phyloP scores from a whole-genome alignment of 2,329 filamentous ascomycete genomes.

The Leptographium wingfieldii region DNA sequence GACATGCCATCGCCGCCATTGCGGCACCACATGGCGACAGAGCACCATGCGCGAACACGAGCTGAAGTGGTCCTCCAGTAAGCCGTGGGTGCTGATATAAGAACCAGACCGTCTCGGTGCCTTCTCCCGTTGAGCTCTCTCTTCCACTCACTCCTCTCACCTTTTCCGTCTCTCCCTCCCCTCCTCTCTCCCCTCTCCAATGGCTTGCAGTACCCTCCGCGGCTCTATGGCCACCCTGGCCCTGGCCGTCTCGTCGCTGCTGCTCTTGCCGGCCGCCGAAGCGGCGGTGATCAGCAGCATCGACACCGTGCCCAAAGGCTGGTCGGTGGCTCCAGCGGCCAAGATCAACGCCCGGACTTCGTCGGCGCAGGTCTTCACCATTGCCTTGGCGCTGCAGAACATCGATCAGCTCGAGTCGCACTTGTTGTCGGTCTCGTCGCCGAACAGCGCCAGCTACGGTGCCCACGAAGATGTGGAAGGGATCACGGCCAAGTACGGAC shows the following conservation, averaged over 20 bases:
- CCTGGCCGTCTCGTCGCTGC: neutral
- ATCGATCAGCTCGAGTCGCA: slow-evolving; percentile 37
- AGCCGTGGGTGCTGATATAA: too few species aligned
- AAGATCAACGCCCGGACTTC: neutral
- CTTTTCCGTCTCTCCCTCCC: neutral
- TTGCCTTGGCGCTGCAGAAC: slow-evolving; percentile 17
- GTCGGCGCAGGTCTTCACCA: slow-evolving; percentile 13
- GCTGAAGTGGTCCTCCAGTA: too few species aligned
- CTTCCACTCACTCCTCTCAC: neutral
- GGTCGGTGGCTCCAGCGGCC: neutral
- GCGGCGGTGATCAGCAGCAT: slow-evolving; percentile 9
- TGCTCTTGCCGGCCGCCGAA: slow-evolving; percentile 5
- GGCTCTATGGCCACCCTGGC: neutral
- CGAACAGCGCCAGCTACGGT: slow-evolving; percentile 44
- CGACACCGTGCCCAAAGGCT: slow-evolving; percentile 8
- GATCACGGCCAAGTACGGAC: slow-evolving; percentile 38
- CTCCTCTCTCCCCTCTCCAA: neutral
- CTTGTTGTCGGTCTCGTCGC: slow-evolving; percentile 48
- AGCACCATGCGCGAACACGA: too few species aligned
- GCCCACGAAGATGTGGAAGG: slow-evolving; percentile 46
- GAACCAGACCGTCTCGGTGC: too few species aligned
- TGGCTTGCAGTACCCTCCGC: slow-evolving; percentile 8
- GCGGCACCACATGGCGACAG: too few species aligned
- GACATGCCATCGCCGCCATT: too few species aligned
- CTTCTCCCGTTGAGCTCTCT: neutral